These are phyloP conservation scores for Przewalskia tangutica DNA, from an alignment of 257 asterid genomes.

Conservation along the genomic window DNA sequence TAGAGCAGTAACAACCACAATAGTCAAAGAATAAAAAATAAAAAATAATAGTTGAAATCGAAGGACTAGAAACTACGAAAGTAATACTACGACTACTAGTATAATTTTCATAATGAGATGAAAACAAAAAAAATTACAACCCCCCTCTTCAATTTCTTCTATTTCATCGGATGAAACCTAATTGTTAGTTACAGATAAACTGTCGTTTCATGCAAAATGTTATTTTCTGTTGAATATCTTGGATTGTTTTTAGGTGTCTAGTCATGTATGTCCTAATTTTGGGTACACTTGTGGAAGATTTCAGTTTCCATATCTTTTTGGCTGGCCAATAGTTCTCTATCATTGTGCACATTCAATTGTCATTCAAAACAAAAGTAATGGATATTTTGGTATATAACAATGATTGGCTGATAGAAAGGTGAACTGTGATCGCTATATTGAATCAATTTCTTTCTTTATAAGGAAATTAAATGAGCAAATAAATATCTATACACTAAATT, in stretches of 20 bases:
- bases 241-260: not conserved
- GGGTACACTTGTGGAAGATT: not conserved
- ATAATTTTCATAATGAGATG: too few species aligned
- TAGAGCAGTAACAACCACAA: too few species aligned
- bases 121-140: too few species aligned
- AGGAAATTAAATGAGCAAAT: not conserved
- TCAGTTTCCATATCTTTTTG: not conserved
- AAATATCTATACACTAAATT: too few species aligned
- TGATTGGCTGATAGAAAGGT: not conserved
- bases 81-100: too few species aligned
- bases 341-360: not conserved
- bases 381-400: not conserved
- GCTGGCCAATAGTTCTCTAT: not conserved
- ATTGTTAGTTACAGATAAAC: not conserved
- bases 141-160: not conserved
- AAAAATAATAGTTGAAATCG: too few species aligned
- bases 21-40: too few species aligned
- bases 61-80: too few species aligned
- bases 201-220: not conserved
- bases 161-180: not conserved
- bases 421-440: not conserved
- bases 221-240: not conserved
- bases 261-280: not conserved
- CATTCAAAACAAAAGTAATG: not conserved
- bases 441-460: not conserved